Conservation (phyloP, 2,329 filamentous ascomycete species). For the Fusarium xylarioides region DNA sequence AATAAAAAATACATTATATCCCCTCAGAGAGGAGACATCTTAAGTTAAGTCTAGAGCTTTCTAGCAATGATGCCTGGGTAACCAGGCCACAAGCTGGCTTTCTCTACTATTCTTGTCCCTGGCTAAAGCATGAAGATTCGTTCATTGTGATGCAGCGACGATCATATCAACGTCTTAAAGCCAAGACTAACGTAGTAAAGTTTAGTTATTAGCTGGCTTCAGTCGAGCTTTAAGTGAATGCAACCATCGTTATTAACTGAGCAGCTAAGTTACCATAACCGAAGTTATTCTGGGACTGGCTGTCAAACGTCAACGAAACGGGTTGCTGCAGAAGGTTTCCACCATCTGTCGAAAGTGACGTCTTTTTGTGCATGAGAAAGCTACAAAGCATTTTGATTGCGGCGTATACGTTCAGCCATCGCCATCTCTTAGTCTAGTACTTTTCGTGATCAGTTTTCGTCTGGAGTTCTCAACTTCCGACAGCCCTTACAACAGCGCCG, state of each 20-base stretch:
- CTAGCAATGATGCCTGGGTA: neutral
- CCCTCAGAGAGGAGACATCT: too few species aligned
- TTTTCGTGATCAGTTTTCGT: slow-evolving; percentile 18
- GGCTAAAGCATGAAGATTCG: slow-evolving; percentile 13
- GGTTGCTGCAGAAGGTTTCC: slow-evolving; percentile 30
- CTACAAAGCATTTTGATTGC: neutral
- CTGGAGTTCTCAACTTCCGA: slow-evolving; percentile 1
- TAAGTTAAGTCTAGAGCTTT: neutral
- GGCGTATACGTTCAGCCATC: slow-evolving; percentile 10
- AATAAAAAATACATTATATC: too few species aligned
- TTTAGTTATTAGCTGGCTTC: neutral
- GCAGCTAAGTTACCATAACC: slow-evolving; percentile 6
- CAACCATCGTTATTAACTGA: slow-evolving; percentile 7
- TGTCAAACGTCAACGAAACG: slow-evolving; percentile 30
- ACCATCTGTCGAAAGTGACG: slow-evolving; percentile 20
- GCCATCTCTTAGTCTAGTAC: neutral
- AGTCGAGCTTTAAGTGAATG: slow-evolving; percentile 14
- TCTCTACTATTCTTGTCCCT: slow-evolving; percentile 10
- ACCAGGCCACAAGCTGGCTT: slow-evolving; percentile 1
- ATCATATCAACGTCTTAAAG: slow-evolving; percentile 20
- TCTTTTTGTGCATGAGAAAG: slow-evolving; percentile 15
- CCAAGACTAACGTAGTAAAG: slow-evolving; percentile 2
- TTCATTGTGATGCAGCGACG: slow-evolving; percentile 29
- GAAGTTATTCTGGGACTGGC: slow-evolving; percentile 9
- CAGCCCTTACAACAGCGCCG: slow-evolving; percentile 11